These are phyloP conservation scores for Anisodus acutangulus DNA, from an alignment of 257 asterid genomes.

Conservation along the genomic window DNA sequence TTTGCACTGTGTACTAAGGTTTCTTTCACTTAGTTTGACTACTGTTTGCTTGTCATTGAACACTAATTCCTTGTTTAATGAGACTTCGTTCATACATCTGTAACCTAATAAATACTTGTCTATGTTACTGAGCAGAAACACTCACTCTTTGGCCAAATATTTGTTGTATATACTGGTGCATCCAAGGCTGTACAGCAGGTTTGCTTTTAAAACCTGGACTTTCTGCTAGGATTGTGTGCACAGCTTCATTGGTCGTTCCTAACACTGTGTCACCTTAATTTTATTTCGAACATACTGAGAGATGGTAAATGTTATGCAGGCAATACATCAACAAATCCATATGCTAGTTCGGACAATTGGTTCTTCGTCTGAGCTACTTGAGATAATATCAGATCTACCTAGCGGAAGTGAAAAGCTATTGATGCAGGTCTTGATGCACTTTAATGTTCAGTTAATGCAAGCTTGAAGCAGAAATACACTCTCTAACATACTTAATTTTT, in stretches of 20 bases:
- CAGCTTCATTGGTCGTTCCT: neutral
- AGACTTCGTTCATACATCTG: constrained; percentile 1
- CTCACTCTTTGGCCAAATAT: constrained; percentile 79
- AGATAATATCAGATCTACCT: constrained; percentile 77
- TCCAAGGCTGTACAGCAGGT: constrained; percentile 86
- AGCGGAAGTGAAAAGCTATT: constrained; percentile 81
- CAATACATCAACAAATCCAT: constrained; percentile 82
- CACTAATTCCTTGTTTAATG: constrained; percentile 6
- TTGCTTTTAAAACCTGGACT: constrained; percentile 25
- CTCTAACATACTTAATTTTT: constrained; percentile 36
- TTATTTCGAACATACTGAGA: constrained; percentile 28
- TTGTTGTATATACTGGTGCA: constrained; percentile 62
- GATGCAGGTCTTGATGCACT: constrained; percentile 58
- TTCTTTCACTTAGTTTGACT: constrained; percentile 18
- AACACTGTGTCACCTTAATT: neutral
- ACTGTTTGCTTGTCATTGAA: constrained; percentile 31
- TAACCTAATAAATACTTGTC: constrained; percentile 8
- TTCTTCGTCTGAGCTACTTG: constrained; percentile 79
- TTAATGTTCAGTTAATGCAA: constrained; percentile 27
- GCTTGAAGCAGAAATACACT: constrained; percentile 31
- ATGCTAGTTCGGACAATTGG: constrained; percentile 95
- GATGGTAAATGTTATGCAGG: constrained; percentile 58
- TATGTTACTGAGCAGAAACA: constrained; percentile 69
- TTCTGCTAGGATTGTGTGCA: constrained; percentile 22
- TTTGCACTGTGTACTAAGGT: constrained; percentile 99